Evolutionary conservation across 202 grass and related monocot genomes (phyloP).

Genomic region (Digitaria exilis): DNA sequence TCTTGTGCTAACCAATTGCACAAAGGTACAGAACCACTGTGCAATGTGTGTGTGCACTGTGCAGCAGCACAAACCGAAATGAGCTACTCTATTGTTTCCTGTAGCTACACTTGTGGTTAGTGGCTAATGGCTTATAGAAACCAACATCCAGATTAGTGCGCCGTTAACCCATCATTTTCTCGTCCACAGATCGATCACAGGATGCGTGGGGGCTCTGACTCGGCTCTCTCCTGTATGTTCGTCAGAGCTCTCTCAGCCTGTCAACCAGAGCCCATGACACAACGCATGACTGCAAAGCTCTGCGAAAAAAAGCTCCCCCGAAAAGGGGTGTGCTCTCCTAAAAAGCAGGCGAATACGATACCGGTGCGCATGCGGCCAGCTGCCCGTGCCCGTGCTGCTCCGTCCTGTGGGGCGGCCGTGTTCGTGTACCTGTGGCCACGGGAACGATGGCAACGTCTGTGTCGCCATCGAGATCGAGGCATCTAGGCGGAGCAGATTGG

Average conservation of each 20-base stretch:
- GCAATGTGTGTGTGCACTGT: not conserved
- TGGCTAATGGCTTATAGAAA: not conserved
- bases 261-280: not conserved
- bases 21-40: too few species aligned
- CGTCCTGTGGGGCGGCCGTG: too few species aligned
- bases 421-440: not conserved
- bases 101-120: not conserved
- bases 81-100: not conserved
- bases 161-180: slow-evolving; percentile 25
- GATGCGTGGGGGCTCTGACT: not conserved
- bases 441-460: not conserved
- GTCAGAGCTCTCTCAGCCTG: not conserved
- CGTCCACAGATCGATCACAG: not conserved
- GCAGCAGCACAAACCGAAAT: not conserved
- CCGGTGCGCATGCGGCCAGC: not conserved
- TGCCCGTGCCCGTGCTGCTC: not conserved
- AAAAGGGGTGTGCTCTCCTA: not conserved
- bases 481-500: not conserved
- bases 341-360: not conserved
- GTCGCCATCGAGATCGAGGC: not conserved
- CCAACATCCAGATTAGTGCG: not conserved
- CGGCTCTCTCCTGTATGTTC: not conserved
- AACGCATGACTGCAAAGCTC: not conserved
- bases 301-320: not conserved
- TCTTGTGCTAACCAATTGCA: too few species aligned